Evolutionary conservation across 2,329 filamentous ascomycete genomes (phyloP), one percentile per base, ranked within the genome.

Genomic region (Cladosporium halotolerans): DNA sequence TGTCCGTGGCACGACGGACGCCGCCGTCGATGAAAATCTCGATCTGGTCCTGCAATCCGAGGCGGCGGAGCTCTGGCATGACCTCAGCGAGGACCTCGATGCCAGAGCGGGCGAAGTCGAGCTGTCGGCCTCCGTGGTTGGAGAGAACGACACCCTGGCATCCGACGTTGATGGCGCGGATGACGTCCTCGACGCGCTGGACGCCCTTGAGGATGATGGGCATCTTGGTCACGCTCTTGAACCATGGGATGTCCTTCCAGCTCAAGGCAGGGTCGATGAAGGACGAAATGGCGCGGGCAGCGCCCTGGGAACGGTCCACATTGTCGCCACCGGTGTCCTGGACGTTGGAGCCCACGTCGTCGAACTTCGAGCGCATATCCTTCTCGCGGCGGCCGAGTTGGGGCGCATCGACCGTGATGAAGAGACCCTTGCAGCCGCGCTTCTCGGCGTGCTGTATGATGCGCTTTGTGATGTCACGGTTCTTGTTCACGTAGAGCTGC

Each of bases 381-480:
- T 97, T 99, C 72, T 99, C 93, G 61, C 93, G 81, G 38, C 93
- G 84, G 40, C 93, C 93, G 18, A 99, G 84, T 72, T 97, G 92
- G 5, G 93, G 93, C 49, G 93, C 93, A 70, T 99, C 93, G 52
- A 99, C 93, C 2, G 93, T 99, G 74, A 99, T 96, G 78, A 99
- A 99, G 14, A 99, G 83, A 9, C 86, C 93, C 73, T 89, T 93
- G 79, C 93, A 97, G 28, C 93, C 93, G 53, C 93, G 85, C 66
- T 77, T 77, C 74, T 99, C 93, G 56, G 93, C 93, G 72, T 97
- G 89, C 73, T 92, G 72, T 45, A 99, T 87, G 62, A 99, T 97
- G 58, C 82, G 82, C 72, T 88, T 83, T 8, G 93, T 99, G 70
- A 99, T 92, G 32, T 79, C 81, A 53, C 93, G 86, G 74, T 99